These are phyloP conservation scores for Pseudogymnoascus sp. DNA, from an alignment of 2,329 filamentous ascomycete genomes.

Conservation along the genomic window DNA sequence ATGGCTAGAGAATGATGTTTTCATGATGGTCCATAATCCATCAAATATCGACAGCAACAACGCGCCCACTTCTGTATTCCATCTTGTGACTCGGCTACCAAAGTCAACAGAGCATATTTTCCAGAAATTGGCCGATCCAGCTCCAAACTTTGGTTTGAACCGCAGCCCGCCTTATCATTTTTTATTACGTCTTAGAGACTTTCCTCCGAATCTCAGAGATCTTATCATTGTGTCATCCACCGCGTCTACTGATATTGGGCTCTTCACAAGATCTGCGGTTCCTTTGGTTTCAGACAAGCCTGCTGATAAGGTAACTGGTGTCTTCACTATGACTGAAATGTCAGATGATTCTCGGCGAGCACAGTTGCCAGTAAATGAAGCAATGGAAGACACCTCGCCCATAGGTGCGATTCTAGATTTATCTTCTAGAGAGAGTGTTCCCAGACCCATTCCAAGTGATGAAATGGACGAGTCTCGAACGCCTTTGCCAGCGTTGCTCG, in stretches of 20 bases:
- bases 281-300: constrained; percentile 54
- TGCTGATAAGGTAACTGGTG: constrained; percentile 50
- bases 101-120: constrained; percentile 53
- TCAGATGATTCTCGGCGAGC: constrained; percentile 67
- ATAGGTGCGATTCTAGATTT: constrained; percentile 77
- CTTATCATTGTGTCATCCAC: constrained; percentile 76
- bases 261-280: constrained; percentile 65
- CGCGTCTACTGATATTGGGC: constrained; percentile 65
- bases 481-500: constrained; percentile 74
- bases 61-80: constrained; percentile 60
- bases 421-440: constrained; percentile 70
- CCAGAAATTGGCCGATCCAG: constrained; percentile 66
- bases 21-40: constrained; percentile 72
- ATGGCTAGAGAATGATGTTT: constrained; percentile 84
- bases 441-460: constrained; percentile 66
- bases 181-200: constrained; percentile 67
- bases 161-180: constrained; percentile 66
- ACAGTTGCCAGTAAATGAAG: constrained; percentile 61
- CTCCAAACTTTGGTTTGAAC: constrained; percentile 59
- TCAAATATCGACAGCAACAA: constrained; percentile 43
- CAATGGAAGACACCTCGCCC: constrained; percentile 61
- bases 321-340: constrained; percentile 66
- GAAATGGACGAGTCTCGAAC: constrained; percentile 70
- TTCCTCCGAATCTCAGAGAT: constrained; percentile 71
- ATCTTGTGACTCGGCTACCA: constrained; percentile 64